A percentile compares a stretch with the other conserved stretches of the same genome.
phyloP scores from a whole-genome alignment of 1,284 basidiomycete genomes.

The Polyporus tsugae region DNA sequence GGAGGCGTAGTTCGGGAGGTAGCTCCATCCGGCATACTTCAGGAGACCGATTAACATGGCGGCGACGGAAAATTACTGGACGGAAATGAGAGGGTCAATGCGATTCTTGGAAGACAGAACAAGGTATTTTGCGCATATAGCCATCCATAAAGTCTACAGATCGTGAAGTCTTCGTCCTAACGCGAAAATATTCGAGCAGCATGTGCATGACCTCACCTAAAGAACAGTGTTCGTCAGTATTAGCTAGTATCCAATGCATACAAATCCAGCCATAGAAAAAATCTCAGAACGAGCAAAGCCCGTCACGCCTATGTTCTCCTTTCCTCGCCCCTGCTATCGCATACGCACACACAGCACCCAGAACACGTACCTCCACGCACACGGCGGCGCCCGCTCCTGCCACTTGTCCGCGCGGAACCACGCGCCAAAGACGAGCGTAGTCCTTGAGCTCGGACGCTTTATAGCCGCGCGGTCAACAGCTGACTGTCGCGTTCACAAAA shows the following conservation, averaged over 20 bases:
- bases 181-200: background rate
- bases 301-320: conserved; percentile 46
- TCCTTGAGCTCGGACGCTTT: conserved; percentile 47
- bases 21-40: conserved; percentile 51
- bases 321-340: conserved; percentile 32
- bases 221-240: background rate
- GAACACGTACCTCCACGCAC: conserved; percentile 16
- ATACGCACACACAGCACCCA: conserved; percentile 21
- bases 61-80: conserved; percentile 6
- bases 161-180: background rate
- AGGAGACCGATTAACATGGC: conserved; percentile 34
- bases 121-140: background rate
- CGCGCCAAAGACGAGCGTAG: conserved; percentile 42
- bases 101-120: background rate
- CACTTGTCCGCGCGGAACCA: conserved; percentile 52
- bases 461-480: conserved; percentile 34
- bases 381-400: conserved; percentile 40
- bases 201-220: conserved; percentile 23
- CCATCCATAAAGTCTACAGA: background rate
- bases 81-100: background rate
- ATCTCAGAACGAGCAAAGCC: conserved; percentile 41
- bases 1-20: conserved; percentile 54
- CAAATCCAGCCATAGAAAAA: conserved; percentile 2
- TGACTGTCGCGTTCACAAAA: conserved; percentile 36
- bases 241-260: background rate